Evolutionary conservation across 345 rosid species (phyloP).

Genomic region (Mallotus nudiflorus): DNA sequence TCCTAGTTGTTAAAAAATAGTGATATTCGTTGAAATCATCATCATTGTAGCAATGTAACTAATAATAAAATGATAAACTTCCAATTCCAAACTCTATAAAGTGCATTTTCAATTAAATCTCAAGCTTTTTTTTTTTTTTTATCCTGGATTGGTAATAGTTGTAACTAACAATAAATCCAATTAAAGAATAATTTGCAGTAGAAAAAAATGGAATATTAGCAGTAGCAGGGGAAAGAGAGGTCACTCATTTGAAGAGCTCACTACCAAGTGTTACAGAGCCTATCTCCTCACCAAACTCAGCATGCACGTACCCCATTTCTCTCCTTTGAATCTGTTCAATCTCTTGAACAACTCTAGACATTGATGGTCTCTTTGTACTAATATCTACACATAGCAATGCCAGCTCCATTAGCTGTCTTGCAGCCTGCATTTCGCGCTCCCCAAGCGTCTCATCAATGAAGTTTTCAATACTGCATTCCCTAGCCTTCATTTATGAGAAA

Average conservation of each 20-base stretch:
- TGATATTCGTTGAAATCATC: too few species aligned
- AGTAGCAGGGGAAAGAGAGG: neutral
- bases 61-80: neutral
- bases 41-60: neutral
- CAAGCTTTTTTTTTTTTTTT: too few species aligned
- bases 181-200: neutral
- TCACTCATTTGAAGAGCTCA: slow-evolving; percentile 4
- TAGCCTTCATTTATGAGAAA: slow-evolving; percentile 22
- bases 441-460: slow-evolving; percentile 32
- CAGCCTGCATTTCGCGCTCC: slow-evolving; percentile 9
- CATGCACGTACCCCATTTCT: slow-evolving; percentile 28
- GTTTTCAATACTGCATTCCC: slow-evolving; percentile 3
- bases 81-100: neutral
- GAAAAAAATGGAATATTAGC: neutral
- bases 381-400: slow-evolving; percentile 36
- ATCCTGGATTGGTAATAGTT: too few species aligned
- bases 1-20: too few species aligned
- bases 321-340: slow-evolving; percentile 33
- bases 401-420: slow-evolving; percentile 29
- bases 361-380: slow-evolving; percentile 33
- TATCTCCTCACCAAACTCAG: slow-evolving; percentile 11
- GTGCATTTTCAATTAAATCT: neutral
- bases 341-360: slow-evolving; percentile 30
- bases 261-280: slow-evolving; percentile 14
- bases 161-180: neutral